Conservation (phyloP, 179 eudicot species). For the Silene noctiflora region DNA sequence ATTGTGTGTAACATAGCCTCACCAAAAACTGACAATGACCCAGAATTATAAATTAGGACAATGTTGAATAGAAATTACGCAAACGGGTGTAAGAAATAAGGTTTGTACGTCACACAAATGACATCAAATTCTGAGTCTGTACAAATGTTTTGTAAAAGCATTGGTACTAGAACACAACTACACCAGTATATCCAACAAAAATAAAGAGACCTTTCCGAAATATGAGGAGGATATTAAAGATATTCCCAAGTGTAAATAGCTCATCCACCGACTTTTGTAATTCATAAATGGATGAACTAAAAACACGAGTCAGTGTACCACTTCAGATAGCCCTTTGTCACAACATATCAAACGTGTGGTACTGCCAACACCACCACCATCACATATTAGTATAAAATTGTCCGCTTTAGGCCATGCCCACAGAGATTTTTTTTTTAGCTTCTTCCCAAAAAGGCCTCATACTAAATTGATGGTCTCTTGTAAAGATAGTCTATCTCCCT, state of each 20-base stretch:
- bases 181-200: not conserved
- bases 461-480: no score
- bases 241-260: not conserved
- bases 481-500: no score
- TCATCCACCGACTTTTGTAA: not conserved
- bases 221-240: not conserved
- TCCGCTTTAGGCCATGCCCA: no score
- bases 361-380: no score
- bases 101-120: not conserved
- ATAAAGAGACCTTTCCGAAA: not conserved
- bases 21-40: constrained; percentile 63
- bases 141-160: not conserved
- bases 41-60: constrained; percentile 7
- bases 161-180: not conserved
- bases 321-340: not conserved
- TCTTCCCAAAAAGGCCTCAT: no score
- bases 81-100: constrained; percentile 5
- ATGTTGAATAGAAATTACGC: not conserved
- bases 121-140: not conserved
- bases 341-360: not conserved
- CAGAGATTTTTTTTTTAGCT: no score
- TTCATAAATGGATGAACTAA: not conserved
- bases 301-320: not conserved
- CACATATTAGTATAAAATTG: no score
- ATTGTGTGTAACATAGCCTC: constrained; percentile 96